Evolutionary conservation across 1,284 basidiomycete genomes (phyloP).

Genomic region (Ceratobasidium sp.): DNA sequence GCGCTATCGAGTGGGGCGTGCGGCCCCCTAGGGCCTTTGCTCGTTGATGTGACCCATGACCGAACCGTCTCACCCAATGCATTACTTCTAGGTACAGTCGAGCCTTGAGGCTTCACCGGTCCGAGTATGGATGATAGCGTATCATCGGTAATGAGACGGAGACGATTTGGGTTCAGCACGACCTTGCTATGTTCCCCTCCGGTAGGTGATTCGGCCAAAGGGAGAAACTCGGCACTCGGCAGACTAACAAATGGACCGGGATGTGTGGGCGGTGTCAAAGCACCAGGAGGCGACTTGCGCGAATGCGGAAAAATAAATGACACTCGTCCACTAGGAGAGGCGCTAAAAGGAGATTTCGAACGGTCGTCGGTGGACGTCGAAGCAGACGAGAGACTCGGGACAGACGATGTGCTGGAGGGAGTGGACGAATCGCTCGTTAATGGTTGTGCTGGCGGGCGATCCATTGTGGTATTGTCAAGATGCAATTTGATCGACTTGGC

Average conservation of each 20-base stretch:
- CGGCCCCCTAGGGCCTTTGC: too few relatives aligned
- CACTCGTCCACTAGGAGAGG: slow-evolving; percentile 20
- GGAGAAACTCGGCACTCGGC: not conserved
- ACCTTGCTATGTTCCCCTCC: not conserved
- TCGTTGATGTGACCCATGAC: not conserved
- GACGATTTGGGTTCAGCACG: not conserved
- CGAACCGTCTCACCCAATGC: not conserved
- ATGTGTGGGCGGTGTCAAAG: not conserved
- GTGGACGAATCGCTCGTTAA: not conserved
- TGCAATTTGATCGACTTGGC: too few relatives aligned
- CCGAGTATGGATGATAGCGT: not conserved
- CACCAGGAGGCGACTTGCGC: not conserved
- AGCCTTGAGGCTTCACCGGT: not conserved
- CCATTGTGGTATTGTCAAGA: too few relatives aligned
- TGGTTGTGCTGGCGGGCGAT: slow-evolving; percentile 5
- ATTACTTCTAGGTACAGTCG: slow-evolving; percentile 5
- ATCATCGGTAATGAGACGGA: slow-evolving; percentile 16
- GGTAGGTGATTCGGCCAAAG: not conserved
- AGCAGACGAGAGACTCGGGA: not conserved
- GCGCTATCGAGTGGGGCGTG: too few relatives aligned
- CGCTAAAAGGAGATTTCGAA: not conserved
- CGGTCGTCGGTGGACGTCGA: not conserved
- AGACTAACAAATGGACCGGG: not conserved
- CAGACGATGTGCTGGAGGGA: slow-evolving; percentile 5
- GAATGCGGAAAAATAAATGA: slow-evolving; percentile 11